phyloP scores from a whole-genome alignment of 179 eudicot species.

The Pouteria campechiana region DNA sequence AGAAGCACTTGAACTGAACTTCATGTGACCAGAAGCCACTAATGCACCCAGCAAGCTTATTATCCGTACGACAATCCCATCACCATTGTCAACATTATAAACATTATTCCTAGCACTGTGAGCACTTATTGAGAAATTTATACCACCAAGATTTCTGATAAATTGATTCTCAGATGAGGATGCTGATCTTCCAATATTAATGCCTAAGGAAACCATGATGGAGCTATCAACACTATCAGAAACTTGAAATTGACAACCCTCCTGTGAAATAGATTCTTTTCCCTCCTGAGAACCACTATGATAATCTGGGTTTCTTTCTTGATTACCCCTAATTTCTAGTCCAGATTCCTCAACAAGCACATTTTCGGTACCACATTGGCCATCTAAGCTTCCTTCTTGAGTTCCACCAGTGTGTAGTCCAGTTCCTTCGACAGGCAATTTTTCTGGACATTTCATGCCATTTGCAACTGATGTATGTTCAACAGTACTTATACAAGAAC shows the following conservation, averaged over 20 bases:
- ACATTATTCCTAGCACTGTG: slow-evolving; percentile 95
- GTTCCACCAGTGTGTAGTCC: slow-evolving; percentile 15
- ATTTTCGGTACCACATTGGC: too few species aligned
- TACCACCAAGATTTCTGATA: slow-evolving; percentile 77
- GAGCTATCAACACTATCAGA: slow-evolving; percentile 13
- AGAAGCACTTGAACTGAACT: slow-evolving; percentile 42
- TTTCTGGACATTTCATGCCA: too few species aligned
- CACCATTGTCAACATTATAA: slow-evolving; percentile 79
- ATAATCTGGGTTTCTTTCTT: too few species aligned
- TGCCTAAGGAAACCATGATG: slow-evolving; percentile 12
- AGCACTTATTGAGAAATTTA: slow-evolving; percentile 80
- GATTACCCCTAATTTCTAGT: too few species aligned
- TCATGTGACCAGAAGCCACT: slow-evolving; percentile 66
- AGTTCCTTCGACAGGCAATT: slow-evolving; percentile 16
- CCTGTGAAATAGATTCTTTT: slow-evolving; percentile 24
- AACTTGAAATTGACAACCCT: slow-evolving; percentile 18
- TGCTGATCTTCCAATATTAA: slow-evolving; percentile 38
- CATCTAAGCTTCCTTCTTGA: slow-evolving; percentile 21
- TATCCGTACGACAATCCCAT: slow-evolving; percentile 73
- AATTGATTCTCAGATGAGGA: slow-evolving; percentile 62
- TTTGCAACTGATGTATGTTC: slow-evolving; percentile 22
- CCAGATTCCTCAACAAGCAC: slow-evolving; percentile 16
- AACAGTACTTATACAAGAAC: too few species aligned
- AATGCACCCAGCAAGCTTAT: slow-evolving; percentile 76
- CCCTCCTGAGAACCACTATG: slow-evolving; percentile 21